Percentiles rank a stretch among this genome's conserved stretches.
These are phyloP conservation scores for Irpex sp. DNA, from an alignment of 1,284 basidiomycete species.

Conservation along the genomic window DNA sequence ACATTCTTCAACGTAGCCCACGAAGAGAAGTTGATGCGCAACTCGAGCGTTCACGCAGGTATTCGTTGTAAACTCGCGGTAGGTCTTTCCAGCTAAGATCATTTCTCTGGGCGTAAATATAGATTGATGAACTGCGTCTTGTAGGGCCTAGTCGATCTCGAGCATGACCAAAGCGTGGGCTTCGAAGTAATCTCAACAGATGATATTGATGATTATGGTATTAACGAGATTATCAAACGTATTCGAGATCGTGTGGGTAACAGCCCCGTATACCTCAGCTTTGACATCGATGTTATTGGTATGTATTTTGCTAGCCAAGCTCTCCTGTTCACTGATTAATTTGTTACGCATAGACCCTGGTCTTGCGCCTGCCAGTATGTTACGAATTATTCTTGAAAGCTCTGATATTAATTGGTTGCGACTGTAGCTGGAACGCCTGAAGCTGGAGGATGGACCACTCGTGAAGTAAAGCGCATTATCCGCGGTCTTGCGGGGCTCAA, in stretches of 20 bases:
- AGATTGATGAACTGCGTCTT: no score
- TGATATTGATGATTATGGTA: conserved; percentile 69
- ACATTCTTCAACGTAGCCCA: conserved; percentile 72
- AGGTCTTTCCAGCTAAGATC: no score
- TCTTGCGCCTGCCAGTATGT: conserved; percentile 70
- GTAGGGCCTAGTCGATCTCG: conserved; percentile 54
- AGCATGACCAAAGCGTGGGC: conserved; percentile 58
- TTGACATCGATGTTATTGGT: conserved; percentile 80
- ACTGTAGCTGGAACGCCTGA: conserved; percentile 78
- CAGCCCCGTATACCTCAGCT: conserved; percentile 65
- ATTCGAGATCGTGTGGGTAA: conserved; percentile 62
- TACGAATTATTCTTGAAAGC: no score
- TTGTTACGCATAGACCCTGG: no score
- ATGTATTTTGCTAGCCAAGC: conserved; percentile 14
- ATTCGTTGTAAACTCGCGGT: conserved; percentile 66
- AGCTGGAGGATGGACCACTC: conserved; percentile 74
- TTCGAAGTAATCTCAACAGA: conserved; percentile 71
- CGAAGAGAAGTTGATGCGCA: conserved; percentile 67
- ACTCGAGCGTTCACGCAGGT: conserved; percentile 72
- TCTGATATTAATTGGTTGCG: no score
- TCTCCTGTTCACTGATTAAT: no score
- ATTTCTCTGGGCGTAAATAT: no score
- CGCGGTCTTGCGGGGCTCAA: conserved; percentile 73
- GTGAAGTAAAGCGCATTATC: conserved; percentile 74
- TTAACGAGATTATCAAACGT: conserved; percentile 52